Percentiles rank a stretch among this genome's conserved stretches.
phyloP scores from a whole-genome alignment of 805 yeast species.

The Maudiozyma bulderi region DNA sequence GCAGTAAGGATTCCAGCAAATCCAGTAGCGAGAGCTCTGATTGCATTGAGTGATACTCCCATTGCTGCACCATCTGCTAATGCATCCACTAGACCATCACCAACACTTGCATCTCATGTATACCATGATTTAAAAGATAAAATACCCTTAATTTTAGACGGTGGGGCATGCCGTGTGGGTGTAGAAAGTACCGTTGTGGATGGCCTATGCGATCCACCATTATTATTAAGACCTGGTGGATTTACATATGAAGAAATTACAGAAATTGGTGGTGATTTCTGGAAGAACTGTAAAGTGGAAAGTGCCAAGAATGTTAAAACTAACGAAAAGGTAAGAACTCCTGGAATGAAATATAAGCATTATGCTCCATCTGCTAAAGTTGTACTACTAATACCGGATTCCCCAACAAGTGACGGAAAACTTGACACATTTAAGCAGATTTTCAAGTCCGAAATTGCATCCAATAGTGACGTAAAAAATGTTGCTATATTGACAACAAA shows the following conservation, averaged over 20 bases:
- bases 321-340: constrained; percentile 77
- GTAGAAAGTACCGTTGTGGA: constrained; percentile 92
- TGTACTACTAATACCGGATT: constrained; percentile 45
- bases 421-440: constrained; percentile 24
- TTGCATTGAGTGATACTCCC: constrained; percentile 76
- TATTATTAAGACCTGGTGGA: constrained; percentile 91
- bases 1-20: constrained; percentile 86
- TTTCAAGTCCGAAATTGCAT: constrained; percentile 9
- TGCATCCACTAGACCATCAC: constrained; percentile 91
- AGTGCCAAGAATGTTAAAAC: constrained; percentile 46
- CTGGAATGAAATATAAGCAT: constrained; percentile 96
- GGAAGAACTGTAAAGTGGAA: constrained; percentile 58
- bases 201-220: constrained; percentile 77
- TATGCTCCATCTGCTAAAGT: constrained; percentile 89
- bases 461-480: constrained; percentile 19
- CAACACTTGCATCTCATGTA: constrained; percentile 83
- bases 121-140: constrained; percentile 65
- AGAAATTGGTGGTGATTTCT: constrained; percentile 51
- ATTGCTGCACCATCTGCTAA: constrained; percentile 97
- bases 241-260: constrained; percentile 69
- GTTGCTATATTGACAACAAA: constrained; percentile 46
- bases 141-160: constrained; percentile 81
- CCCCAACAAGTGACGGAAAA: constrained; percentile 27
- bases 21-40: constrained; percentile 83
- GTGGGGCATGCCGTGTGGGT: constrained; percentile 83